These are phyloP conservation scores for Musa troglodytarum DNA, from an alignment of 176 grass and related monocot genomes.

Conservation along the genomic window DNA sequence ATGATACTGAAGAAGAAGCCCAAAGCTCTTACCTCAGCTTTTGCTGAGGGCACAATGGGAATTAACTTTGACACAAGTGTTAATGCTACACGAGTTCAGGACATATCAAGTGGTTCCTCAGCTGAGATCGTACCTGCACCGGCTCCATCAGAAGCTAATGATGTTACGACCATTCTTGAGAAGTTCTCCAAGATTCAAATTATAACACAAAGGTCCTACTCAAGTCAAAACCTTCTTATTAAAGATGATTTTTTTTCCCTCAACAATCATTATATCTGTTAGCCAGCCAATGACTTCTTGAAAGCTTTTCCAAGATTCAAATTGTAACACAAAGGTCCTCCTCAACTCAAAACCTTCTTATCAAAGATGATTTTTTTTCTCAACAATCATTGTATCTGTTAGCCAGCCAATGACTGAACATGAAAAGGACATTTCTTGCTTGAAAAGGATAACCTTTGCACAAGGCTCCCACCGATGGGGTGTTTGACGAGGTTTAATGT, in stretches of 20 bases:
- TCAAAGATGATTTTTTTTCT: neutral
- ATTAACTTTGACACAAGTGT: neutral
- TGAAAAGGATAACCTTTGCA: no score
- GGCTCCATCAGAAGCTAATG: constrained; percentile 11
- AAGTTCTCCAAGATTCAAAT: constrained; percentile 38
- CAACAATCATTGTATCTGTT: neutral
- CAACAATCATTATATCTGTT: neutral
- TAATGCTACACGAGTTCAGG: constrained; percentile 1
- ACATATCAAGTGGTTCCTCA: constrained; percentile 20
- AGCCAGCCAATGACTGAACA: neutral
- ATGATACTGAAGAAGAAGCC: constrained; percentile 12
- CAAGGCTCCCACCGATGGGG: no score
- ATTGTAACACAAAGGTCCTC: constrained; percentile 33
- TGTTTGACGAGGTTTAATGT: neutral
- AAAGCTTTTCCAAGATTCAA: constrained; percentile 37
- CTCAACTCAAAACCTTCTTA: constrained; percentile 3
- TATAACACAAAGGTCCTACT: constrained; percentile 35
- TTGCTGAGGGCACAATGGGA: constrained; percentile 2
- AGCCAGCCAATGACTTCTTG: constrained; percentile 5
- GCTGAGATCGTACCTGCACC: constrained; percentile 7
- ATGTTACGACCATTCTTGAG: constrained; percentile 29
- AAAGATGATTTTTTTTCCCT: neutral
- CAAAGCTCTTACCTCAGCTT: constrained; percentile 5
- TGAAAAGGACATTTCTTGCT: no score
- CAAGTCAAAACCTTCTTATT: neutral